Conservation (phyloP, 2,329 filamentous ascomycete genomes). For the Neonectria magnoliae region DNA sequence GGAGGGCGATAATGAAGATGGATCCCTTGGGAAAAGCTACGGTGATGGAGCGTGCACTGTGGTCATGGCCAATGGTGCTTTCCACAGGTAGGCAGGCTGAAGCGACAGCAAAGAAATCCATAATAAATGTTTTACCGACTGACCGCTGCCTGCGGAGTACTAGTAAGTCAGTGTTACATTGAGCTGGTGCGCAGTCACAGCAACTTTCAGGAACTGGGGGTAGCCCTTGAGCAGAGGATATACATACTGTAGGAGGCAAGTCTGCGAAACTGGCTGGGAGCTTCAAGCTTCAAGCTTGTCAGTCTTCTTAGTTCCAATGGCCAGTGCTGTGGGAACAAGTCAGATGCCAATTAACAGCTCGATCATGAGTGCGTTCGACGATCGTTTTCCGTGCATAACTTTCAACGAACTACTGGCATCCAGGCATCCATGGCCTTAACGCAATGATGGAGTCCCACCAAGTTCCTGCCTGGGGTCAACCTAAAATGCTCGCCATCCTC, state of each 20-base stretch:
- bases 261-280: neutral
- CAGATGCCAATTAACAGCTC: neutral
- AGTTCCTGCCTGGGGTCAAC: neutral
- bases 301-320: neutral
- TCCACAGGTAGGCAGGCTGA: neutral
- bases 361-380: neutral
- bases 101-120: neutral
- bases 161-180: neutral
- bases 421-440: neutral
- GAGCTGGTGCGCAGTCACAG: neutral
- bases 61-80: neutral
- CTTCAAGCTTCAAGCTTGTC: neutral
- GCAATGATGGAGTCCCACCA: neutral
- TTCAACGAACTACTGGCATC: neutral
- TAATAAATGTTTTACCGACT: no score
- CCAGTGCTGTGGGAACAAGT: neutral
- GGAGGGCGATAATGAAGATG: neutral
- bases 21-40: neutral
- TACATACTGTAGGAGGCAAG: neutral
- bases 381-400: neutral
- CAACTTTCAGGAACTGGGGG: neutral
- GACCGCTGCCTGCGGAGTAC: no score
- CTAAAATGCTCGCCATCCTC: constrained; percentile 2
- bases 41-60: neutral
- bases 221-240: neutral